Percentiles rank a stretch among this genome's conserved stretches.
Evolutionary conservation across 2,329 filamentous ascomycete species (phyloP).

Genomic region (Sporothrix sp.): DNA sequence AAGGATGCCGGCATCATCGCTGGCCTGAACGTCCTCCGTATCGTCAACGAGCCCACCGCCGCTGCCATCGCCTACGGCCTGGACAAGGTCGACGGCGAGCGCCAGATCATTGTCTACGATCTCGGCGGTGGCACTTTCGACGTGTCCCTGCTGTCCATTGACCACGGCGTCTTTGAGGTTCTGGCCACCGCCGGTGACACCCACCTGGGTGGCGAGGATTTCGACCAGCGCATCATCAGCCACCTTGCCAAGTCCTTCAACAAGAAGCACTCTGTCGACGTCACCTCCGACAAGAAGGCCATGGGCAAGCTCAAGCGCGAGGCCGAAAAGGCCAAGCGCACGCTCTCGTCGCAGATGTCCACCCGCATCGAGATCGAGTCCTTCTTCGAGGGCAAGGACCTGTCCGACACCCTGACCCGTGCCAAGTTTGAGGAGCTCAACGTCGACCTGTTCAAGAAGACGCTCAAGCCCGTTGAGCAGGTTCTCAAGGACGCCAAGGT

Average conservation of each 20-base stretch:
- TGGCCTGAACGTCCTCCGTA: conserved; percentile 88
- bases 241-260: conserved; percentile 85
- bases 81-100: conserved; percentile 74
- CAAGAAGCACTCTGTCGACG: conserved; percentile 91
- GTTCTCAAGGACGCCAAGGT: conserved; percentile 97
- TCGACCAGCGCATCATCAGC: conserved; percentile 95
- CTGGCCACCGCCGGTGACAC: conserved; percentile 93
- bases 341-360: conserved; percentile 87
- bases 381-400: conserved; percentile 93
- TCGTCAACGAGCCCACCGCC: conserved; percentile 93
- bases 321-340: conserved; percentile 98
- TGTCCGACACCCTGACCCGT: conserved; percentile 94
- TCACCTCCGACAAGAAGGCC: conserved; percentile 90
- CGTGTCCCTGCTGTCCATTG: conserved; percentile 86
- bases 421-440: conserved; percentile 99
- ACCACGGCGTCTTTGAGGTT: conserved; percentile 89
- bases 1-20: conserved; percentile 91
- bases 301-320: conserved; percentile 99
- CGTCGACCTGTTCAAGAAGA: conserved; percentile 99
- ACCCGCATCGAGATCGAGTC: conserved; percentile 94
- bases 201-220: conserved; percentile 96
- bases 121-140: conserved; percentile 91
- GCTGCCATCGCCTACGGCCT: conserved; percentile 92
- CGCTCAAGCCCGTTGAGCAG: conserved; percentile 96
- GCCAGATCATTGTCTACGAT: conserved; percentile 88